Conservation (phyloP, 2,329 filamentous ascomycete species). For the Talaromyces albobiverticillius region DNA sequence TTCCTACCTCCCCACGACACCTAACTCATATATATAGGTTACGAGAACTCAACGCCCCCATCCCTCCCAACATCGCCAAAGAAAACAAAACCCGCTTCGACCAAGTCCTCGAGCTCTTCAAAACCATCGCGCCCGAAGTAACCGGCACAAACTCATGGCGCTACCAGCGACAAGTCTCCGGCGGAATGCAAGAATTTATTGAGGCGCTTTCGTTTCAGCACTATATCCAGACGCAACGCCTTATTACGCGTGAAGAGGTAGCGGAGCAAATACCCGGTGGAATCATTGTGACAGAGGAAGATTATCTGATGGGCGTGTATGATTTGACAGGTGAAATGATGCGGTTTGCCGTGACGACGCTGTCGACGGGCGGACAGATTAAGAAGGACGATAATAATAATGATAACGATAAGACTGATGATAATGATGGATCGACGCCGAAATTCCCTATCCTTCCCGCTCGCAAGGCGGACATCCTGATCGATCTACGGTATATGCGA, state of each 20-base stretch:
- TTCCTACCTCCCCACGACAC: neutral
- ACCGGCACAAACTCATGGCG: slow-evolving; percentile 76
- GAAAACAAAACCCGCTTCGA: slow-evolving; percentile 67
- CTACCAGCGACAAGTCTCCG: slow-evolving; percentile 73
- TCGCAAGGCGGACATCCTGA: slow-evolving; percentile 64
- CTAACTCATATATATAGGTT: slow-evolving; percentile 25
- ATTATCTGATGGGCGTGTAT: slow-evolving; percentile 88
- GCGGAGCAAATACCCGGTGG: slow-evolving; percentile 42
- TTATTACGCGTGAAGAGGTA: slow-evolving; percentile 68
- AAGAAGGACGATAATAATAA: slow-evolving; percentile 29
- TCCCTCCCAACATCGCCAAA: slow-evolving; percentile 67
- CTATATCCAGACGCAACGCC: slow-evolving; percentile 73
- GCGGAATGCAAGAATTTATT: slow-evolving; percentile 87
- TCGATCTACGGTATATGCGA: slow-evolving; percentile 76
- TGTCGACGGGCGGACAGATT: slow-evolving; percentile 67
- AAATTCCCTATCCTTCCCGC: slow-evolving; percentile 17
- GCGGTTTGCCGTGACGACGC: slow-evolving; percentile 87
- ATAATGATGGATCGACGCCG: too few relatives aligned
- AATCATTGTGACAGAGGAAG: slow-evolving; percentile 69
- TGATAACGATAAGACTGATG: neutral
- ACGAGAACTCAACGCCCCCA: slow-evolving; percentile 37
- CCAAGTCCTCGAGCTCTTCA: slow-evolving; percentile 69
- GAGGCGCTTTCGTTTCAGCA: slow-evolving; percentile 87
- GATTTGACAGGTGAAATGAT: slow-evolving; percentile 96
- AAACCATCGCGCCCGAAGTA: slow-evolving; percentile 67